Percentiles rank a stretch among this genome's conserved stretches.
Evolutionary conservation across 2,329 filamentous ascomycete genomes (phyloP).

Genomic region (Fusarium sp.): DNA sequence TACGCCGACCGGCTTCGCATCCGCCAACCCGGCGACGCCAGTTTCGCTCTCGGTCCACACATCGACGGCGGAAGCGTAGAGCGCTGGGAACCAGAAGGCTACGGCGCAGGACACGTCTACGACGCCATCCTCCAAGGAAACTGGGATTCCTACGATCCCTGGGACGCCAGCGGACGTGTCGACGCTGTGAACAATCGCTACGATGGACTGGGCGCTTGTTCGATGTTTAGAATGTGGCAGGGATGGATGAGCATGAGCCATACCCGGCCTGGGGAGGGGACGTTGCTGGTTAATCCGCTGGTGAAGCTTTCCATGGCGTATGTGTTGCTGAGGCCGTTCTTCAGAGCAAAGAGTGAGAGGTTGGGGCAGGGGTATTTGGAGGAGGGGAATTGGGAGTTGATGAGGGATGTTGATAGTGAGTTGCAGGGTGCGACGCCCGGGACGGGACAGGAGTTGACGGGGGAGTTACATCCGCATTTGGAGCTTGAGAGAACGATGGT

Average conservation of each 20-base stretch:
- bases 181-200: slow-evolving; percentile 79
- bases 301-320: slow-evolving; percentile 81
- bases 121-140: slow-evolving; percentile 74
- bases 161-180: slow-evolving; percentile 77
- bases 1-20: slow-evolving; percentile 81
- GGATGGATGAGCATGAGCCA: slow-evolving; percentile 86
- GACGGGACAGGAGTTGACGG: slow-evolving; percentile 75
- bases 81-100: slow-evolving; percentile 77
- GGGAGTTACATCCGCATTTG: slow-evolving; percentile 77
- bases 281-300: slow-evolving; percentile 83
- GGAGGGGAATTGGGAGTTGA: slow-evolving; percentile 68
- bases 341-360: slow-evolving; percentile 59
- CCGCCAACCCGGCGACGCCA: slow-evolving; percentile 74
- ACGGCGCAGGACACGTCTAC: slow-evolving; percentile 75
- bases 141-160: slow-evolving; percentile 87
- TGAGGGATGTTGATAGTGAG: slow-evolving; percentile 61
- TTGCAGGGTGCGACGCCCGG: slow-evolving; percentile 79
- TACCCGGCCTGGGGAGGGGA: slow-evolving; percentile 79
- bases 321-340: slow-evolving; percentile 85
- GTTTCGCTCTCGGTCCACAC: slow-evolving; percentile 78
- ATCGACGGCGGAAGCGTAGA: slow-evolving; percentile 79
- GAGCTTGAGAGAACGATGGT: slow-evolving; percentile 75
- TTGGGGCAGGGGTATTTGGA: slow-evolving; percentile 54
- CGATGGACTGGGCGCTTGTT: slow-evolving; percentile 82
- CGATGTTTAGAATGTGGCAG: slow-evolving; percentile 88